A percentile compares a stretch with the other conserved stretches of the same genome.
Evolutionary conservation across 2,329 filamentous ascomycete species (phyloP).

Genomic region (Daldinia sp.): DNA sequence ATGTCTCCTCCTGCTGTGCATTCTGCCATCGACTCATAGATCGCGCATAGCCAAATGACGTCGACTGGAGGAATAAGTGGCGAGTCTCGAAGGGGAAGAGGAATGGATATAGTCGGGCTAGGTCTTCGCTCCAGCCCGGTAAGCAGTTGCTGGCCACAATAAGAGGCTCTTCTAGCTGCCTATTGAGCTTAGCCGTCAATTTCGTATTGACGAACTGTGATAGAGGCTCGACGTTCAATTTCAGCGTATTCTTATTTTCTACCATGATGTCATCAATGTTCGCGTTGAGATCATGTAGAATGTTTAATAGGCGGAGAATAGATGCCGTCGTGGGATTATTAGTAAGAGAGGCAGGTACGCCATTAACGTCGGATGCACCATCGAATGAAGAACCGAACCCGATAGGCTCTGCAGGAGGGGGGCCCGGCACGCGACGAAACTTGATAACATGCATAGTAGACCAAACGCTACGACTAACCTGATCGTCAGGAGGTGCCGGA

Average conservation of each 20-base stretch:
- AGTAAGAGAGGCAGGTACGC: constrained; percentile 78
- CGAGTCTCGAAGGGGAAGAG: constrained; percentile 97
- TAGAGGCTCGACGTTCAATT: constrained; percentile 80
- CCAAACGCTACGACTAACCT: constrained; percentile 82
- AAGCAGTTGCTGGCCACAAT: constrained; percentile 97
- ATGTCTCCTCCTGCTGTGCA: constrained; percentile 81
- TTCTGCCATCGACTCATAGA: constrained; percentile 99
- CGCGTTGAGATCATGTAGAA: constrained; percentile 90
- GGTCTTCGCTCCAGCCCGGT: constrained; percentile 93
- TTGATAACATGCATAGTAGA: constrained; percentile 89
- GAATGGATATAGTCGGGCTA: constrained; percentile 93
- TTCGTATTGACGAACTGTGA: constrained; percentile 99
- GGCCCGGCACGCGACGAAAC: constrained; percentile 85
- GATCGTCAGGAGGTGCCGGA: constrained; percentile 63
- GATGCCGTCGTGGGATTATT: constrained; percentile 86
- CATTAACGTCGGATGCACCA: constrained; percentile 59
- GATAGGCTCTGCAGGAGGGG: constrained; percentile 76
- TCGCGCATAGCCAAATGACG: constrained; percentile 95
- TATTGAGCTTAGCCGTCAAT: constrained; percentile 94
- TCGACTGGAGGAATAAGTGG: constrained; percentile 96
- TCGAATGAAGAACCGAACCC: constrained; percentile 65
- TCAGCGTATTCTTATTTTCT: constrained; percentile 75
- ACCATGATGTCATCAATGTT: constrained; percentile 91
- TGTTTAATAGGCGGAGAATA: constrained; percentile 87
- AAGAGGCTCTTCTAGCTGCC: constrained; percentile 93